phyloP scores from a whole-genome alignment of 495 filamentous ascomycete genomes.

The Xylaria flabelliformis region DNA sequence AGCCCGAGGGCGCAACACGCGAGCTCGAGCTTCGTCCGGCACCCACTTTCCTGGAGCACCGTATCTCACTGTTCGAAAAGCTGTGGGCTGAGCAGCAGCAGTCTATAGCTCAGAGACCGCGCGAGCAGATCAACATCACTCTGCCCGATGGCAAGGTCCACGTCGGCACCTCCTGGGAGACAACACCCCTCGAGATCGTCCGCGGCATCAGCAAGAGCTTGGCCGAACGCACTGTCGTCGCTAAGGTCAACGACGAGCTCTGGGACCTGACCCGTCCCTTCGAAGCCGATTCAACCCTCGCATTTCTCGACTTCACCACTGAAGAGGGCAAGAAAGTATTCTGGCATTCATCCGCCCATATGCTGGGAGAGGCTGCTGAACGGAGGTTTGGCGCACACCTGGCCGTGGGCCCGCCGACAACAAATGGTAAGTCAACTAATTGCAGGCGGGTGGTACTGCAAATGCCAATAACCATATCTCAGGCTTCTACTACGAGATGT shows the following conservation, averaged over 20 bases:
- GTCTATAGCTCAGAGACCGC: slow-evolving; percentile 69
- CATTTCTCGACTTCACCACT: slow-evolving; percentile 82
- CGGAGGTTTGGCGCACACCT: slow-evolving; percentile 87
- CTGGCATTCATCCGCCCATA: slow-evolving; percentile 93
- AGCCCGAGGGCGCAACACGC: slow-evolving; percentile 44
- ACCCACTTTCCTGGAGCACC: slow-evolving; percentile 80
- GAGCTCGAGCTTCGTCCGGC: slow-evolving; percentile 67
- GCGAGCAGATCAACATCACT: slow-evolving; percentile 70
- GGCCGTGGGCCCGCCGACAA: slow-evolving; percentile 89
- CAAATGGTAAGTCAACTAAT: slow-evolving; percentile 62
- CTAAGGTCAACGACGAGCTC: slow-evolving; percentile 75
- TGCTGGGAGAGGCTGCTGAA: slow-evolving; percentile 92
- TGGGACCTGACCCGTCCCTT: slow-evolving; percentile 94
- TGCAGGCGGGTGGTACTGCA: not conserved
- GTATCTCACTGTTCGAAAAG: slow-evolving; percentile 85
- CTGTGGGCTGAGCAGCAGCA: slow-evolving; percentile 83
- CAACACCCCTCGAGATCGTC: slow-evolving; percentile 70
- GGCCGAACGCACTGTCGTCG: slow-evolving; percentile 78
- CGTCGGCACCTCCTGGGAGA: slow-evolving; percentile 73
- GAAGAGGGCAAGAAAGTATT: slow-evolving; percentile 85
- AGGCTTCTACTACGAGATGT: slow-evolving; percentile 96
- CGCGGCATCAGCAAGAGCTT: slow-evolving; percentile 71
- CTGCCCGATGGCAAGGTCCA: slow-evolving; percentile 67
- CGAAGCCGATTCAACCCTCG: slow-evolving; percentile 78
- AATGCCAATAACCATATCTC: not conserved